phyloP scores from a whole-genome alignment of 306 rosid genomes.

The Begonia peltatifolia region DNA sequence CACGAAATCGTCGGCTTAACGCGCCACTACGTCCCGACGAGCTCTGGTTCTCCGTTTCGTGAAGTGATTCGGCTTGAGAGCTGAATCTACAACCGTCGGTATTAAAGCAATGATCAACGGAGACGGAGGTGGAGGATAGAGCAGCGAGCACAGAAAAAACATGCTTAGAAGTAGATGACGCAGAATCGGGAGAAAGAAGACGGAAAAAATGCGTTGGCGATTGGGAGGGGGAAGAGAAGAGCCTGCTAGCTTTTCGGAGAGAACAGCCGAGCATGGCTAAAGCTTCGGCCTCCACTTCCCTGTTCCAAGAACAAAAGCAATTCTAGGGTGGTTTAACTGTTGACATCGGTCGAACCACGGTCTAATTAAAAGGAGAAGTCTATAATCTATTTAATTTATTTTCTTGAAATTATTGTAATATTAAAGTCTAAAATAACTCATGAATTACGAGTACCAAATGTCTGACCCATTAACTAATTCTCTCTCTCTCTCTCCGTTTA shows the following conservation, averaged over 20 bases:
- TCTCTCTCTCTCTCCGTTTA: no score
- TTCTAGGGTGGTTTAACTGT: no score
- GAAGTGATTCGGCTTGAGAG: neutral
- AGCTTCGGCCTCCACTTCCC: neutral
- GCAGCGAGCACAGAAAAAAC: conserved; percentile 7
- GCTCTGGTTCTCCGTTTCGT: neutral
- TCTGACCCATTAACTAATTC: no score
- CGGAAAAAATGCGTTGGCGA: conserved; percentile 5
- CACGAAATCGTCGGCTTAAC: conserved; percentile 3
- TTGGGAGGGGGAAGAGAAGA: conserved; percentile 11
- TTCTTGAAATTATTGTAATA: no score
- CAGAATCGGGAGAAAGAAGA: conserved; percentile 9
- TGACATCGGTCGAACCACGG: no score
- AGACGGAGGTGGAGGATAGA: neutral
- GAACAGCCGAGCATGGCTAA: conserved; percentile 16
- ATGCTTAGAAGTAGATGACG: conserved; percentile 3
- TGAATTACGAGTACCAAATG: no score
- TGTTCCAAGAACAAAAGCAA: no score
- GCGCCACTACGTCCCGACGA: neutral
- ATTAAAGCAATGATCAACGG: neutral
- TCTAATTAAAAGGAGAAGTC: no score
- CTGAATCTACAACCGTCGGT: conserved; percentile 1
- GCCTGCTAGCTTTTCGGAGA: conserved; percentile 22
- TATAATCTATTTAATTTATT: no score
- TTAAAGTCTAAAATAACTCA: no score